phyloP scores from a whole-genome alignment of 1,139 yeast genomes.

The Pichia sp. region DNA sequence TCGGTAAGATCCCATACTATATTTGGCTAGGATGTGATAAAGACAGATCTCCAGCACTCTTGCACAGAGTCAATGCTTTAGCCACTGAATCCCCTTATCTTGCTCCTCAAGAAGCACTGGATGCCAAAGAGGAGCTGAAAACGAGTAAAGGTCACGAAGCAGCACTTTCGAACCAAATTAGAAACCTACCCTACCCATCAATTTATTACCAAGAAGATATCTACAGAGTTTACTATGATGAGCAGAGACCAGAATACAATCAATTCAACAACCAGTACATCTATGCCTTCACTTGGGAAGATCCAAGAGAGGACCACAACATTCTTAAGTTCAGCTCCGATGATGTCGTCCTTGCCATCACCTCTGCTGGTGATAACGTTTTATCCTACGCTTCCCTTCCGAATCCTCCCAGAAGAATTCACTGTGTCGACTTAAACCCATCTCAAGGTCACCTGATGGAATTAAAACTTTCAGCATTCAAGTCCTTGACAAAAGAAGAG shows the following conservation, averaged over 20 bases:
- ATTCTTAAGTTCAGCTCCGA: constrained; percentile 54
- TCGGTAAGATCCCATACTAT: constrained; percentile 75
- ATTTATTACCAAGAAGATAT: constrained; percentile 68
- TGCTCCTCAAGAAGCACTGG: constrained; percentile 41
- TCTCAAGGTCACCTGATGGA: constrained; percentile 75
- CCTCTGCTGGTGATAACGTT: constrained; percentile 82
- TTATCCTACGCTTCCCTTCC: constrained; percentile 67
- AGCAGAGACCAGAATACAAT: constrained; percentile 54
- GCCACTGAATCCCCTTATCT: constrained; percentile 79
- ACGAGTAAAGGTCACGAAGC: constrained; percentile 71
- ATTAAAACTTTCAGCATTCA: constrained; percentile 65
- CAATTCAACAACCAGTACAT: constrained; percentile 75
- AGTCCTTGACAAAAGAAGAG: constrained; percentile 50
- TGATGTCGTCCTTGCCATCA: constrained; percentile 74
- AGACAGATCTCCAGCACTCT: constrained; percentile 49
- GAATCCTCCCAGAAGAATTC: constrained; percentile 66
- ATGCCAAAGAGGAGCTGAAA: constrained; percentile 25
- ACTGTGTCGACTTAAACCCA: constrained; percentile 82
- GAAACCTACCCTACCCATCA: constrained; percentile 71
- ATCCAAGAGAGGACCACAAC: constrained; percentile 71
- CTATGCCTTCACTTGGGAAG: constrained; percentile 89
- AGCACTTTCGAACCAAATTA: constrained; percentile 52
- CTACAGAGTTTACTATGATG: constrained; percentile 79
- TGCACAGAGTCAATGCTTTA: constrained; percentile 59
- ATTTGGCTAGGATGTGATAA: constrained; percentile 80